Conservation (phyloP, 2,329 filamentous ascomycete genomes). For the Cladorrhinum sp. region DNA sequence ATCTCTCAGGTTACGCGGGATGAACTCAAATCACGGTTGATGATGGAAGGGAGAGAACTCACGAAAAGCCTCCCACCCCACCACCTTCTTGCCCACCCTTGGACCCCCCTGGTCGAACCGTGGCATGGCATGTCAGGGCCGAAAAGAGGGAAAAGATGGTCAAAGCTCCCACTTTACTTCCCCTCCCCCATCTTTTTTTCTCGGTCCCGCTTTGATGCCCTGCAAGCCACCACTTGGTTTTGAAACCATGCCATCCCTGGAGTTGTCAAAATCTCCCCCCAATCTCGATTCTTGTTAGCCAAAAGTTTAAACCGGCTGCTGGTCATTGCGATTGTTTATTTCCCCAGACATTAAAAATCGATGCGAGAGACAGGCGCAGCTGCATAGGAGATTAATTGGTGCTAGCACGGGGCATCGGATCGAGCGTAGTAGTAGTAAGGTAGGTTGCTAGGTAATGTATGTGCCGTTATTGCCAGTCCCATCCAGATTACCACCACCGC, state of each 20-base stretch:
- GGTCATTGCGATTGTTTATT: neutral
- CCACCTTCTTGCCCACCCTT: no score
- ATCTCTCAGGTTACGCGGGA: neutral
- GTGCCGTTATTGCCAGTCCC: neutral
- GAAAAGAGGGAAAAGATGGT: conserved; percentile 8
- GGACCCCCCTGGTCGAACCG: no score
- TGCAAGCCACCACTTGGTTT: neutral
- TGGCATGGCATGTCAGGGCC: conserved; percentile 12
- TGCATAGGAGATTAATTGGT: neutral
- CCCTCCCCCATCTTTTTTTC: neutral
- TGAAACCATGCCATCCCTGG: conserved; percentile 5
- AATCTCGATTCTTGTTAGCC: conserved; percentile 3
- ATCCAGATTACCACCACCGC: neutral
- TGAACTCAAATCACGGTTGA: neutral
- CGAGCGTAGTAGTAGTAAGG: neutral
- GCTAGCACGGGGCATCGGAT: neutral
- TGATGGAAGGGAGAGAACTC: neutral
- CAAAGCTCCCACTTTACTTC: no score
- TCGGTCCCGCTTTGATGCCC: conserved; percentile 14
- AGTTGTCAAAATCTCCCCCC: conserved; percentile 3
- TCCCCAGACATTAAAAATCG: neutral
- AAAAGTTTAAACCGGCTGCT: neutral
- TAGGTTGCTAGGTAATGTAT: neutral
- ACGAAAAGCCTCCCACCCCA: no score
- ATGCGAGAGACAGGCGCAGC: neutral